Conservation (phyloP, 2,329 filamentous ascomycete species). For the Gnomoniopsis smithogilvyi region DNA sequence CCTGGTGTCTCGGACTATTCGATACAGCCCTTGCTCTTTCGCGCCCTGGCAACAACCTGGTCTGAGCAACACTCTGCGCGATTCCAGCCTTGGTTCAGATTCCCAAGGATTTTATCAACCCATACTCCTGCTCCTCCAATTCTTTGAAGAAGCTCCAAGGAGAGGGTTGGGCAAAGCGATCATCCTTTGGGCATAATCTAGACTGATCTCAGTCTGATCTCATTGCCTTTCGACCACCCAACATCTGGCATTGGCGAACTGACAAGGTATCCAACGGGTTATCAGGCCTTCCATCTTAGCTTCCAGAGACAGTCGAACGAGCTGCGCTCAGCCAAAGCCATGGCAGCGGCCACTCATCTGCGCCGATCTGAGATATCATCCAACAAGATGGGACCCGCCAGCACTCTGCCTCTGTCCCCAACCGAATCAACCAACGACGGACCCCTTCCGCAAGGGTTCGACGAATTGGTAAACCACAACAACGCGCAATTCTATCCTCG, state of each 20-base stretch:
- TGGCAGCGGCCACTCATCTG: conserved; percentile 15
- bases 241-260: conserved; percentile 2
- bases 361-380: conserved; percentile 10
- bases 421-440: conserved; percentile 35
- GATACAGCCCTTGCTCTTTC: conserved; percentile 12
- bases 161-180: conserved; percentile 1
- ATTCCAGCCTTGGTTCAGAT: conserved; percentile 1
- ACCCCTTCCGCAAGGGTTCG: conserved; percentile 37
- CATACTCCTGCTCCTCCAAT: conserved; percentile 7
- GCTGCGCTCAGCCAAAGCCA: conserved; percentile 5
- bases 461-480: conserved; percentile 44
- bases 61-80: conserved; percentile 10
- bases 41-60: neutral
- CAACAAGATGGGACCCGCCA: conserved; percentile 33
- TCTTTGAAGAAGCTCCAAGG: conserved; percentile 7
- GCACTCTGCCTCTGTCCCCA: conserved; percentile 40
- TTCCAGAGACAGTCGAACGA: conserved; percentile 1
- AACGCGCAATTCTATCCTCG: conserved; percentile 26
- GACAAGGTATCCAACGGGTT: neutral
- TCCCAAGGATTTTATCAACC: conserved; percentile 12
- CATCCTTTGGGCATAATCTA: neutral
- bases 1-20: conserved; percentile 16
- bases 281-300: neutral
- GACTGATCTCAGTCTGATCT: neutral
- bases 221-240: conserved; percentile 2